Percentiles rank a stretch among this genome's conserved stretches.
Evolutionary conservation across 306 rosid genomes (phyloP).

Genomic region (Carpinus viminea): DNA sequence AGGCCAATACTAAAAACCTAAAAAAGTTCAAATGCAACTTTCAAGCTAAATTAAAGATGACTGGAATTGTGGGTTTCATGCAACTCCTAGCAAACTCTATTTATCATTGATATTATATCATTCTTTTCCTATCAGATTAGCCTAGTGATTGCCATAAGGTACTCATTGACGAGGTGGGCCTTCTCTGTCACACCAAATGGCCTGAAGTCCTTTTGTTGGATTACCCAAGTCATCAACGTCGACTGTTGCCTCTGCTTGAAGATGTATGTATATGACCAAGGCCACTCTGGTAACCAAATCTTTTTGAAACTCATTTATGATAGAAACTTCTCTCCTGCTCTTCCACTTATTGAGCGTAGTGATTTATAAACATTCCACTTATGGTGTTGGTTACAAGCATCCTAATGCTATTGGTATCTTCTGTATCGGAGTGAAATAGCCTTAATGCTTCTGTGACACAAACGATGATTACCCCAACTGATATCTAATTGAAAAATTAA

Average conservation of each 20-base stretch:
- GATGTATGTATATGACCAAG: slow-evolving; percentile 50
- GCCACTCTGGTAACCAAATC: slow-evolving; percentile 21
- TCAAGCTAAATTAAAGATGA: no score
- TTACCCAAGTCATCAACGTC: slow-evolving; percentile 84
- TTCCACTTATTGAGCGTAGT: neutral
- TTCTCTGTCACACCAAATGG: slow-evolving; percentile 69
- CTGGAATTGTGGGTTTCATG: neutral
- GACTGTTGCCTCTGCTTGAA: slow-evolving; percentile 85
- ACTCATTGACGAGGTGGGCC: slow-evolving; percentile 82
- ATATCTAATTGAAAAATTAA: neutral
- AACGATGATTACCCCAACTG: neutral
- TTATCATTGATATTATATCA: slow-evolving; percentile 12
- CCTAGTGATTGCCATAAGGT: slow-evolving; percentile 86
- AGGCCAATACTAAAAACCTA: no score
- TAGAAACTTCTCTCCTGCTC: neutral
- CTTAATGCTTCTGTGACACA: slow-evolving; percentile 3
- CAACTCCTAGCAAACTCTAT: slow-evolving; percentile 14
- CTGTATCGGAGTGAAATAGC: neutral
- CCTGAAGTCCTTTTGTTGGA: slow-evolving; percentile 87
- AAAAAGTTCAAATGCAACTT: no score
- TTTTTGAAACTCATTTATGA: neutral
- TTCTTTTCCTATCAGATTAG: slow-evolving; percentile 50
- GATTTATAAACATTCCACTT: neutral
- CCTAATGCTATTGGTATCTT: neutral
- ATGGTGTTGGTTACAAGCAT: neutral